These are phyloP conservation scores for Cymbidium sinense DNA, from an alignment of 106 monocot genomes.

Conservation along the genomic window DNA sequence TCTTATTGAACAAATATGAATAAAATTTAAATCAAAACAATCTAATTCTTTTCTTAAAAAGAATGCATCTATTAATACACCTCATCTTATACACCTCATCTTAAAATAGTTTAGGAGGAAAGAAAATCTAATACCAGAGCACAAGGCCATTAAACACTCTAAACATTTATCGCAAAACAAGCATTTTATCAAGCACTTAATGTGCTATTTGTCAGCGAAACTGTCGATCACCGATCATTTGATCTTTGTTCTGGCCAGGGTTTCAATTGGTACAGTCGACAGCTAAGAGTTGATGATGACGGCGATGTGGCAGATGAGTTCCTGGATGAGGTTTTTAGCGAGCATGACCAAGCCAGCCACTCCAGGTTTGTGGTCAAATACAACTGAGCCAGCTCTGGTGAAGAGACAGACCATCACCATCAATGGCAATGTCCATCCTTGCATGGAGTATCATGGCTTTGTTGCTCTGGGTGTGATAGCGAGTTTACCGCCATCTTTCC, in stretches of 20 bases:
- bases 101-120: too few relatives aligned
- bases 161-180: too few relatives aligned
- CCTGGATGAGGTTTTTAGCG: constrained; percentile 40
- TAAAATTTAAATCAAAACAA: too few relatives aligned
- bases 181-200: too few relatives aligned
- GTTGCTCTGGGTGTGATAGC: constrained; percentile 45
- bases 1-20: too few relatives aligned
- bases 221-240: too few relatives aligned
- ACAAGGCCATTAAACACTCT: too few relatives aligned
- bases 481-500: background rate
- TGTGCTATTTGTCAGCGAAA: too few relatives aligned
- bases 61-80: too few relatives aligned
- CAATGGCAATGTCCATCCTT: constrained; percentile 51
- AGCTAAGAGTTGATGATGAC: constrained; percentile 69
- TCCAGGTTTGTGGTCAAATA: constrained; percentile 41
- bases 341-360: constrained; percentile 2
- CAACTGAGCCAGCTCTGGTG: constrained; percentile 38
- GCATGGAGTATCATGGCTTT: constrained; percentile 46
- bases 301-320: constrained; percentile 92
- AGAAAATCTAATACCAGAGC: too few relatives aligned
- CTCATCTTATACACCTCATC: too few relatives aligned
- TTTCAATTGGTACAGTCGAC: constrained; percentile 65
- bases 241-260: constrained; percentile 33
- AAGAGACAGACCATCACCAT: constrained; percentile 29
- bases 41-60: too few relatives aligned